Percentiles rank a stretch among this genome's conserved stretches.
Evolutionary conservation across 2,329 filamentous ascomycete species (phyloP).

Genomic region (Cadophora gregata): DNA sequence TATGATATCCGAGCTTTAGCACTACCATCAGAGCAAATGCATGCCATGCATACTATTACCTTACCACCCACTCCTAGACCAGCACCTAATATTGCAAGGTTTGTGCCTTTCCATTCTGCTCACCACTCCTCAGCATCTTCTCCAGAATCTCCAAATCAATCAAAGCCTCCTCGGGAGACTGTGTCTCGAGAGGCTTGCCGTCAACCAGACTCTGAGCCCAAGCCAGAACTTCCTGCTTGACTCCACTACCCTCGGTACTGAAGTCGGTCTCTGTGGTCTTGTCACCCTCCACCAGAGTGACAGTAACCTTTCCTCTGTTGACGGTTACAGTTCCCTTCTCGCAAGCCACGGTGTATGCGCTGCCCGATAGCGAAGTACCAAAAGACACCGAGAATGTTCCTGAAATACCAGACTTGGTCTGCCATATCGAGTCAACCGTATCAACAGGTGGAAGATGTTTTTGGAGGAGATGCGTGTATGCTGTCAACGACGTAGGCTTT

Average conservation of each 20-base stretch:
- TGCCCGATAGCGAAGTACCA: slow-evolving; percentile 41
- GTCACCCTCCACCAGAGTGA: slow-evolving; percentile 39
- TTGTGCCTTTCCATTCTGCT: slow-evolving; percentile 20
- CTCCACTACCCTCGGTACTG: slow-evolving; percentile 39
- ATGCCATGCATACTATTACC: neutral
- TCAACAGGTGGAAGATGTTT: slow-evolving; percentile 43
- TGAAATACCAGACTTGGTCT: slow-evolving; percentile 41
- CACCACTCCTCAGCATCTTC: slow-evolving; percentile 27
- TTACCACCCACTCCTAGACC: neutral
- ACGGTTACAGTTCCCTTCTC: slow-evolving; percentile 43
- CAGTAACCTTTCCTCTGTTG: slow-evolving; percentile 36
- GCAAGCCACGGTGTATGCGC: slow-evolving; percentile 43
- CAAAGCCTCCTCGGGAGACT: slow-evolving; percentile 27
- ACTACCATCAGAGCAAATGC: neutral
- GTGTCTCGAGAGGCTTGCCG: slow-evolving; percentile 34
- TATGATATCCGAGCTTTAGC: neutral
- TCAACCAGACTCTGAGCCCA: slow-evolving; percentile 41
- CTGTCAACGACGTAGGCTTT: slow-evolving; percentile 36
- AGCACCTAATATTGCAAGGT: slow-evolving; percentile 19
- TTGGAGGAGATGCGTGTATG: slow-evolving; percentile 40
- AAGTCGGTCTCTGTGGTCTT: slow-evolving; percentile 40
- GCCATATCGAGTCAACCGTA: slow-evolving; percentile 44
- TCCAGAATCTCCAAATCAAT: slow-evolving; percentile 27
- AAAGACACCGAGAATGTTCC: slow-evolving; percentile 43
- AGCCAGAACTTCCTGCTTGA: slow-evolving; percentile 42